phyloP scores from a whole-genome alignment of 768 basidiomycete species.

The Lactifluus subvellereus region DNA sequence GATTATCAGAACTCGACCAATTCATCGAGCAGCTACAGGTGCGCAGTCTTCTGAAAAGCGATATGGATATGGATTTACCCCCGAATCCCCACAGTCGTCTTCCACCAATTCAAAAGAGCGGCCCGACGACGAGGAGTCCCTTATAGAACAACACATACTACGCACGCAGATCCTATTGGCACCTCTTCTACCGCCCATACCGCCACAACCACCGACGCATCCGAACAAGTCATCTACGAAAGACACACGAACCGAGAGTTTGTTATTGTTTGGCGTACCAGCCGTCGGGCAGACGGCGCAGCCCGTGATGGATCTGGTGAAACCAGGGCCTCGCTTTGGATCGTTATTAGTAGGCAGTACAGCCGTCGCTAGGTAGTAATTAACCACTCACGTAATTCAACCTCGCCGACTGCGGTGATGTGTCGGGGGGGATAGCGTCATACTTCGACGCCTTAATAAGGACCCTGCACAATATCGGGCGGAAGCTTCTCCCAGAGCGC shows the following conservation, averaged over 20 bases:
- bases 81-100: neutral
- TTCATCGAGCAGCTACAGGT: slow-evolving; percentile 18
- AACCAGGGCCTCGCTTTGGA: slow-evolving; percentile 70
- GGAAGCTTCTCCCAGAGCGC: slow-evolving; percentile 20
- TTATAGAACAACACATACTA: slow-evolving; percentile 40
- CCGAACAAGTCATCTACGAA: slow-evolving; percentile 23
- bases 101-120: neutral
- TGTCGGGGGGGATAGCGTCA: neutral
- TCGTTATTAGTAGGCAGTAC: slow-evolving; percentile 57
- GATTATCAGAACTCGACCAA: slow-evolving; percentile 8
- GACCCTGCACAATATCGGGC: neutral
- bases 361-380: slow-evolving; percentile 26
- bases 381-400: slow-evolving; percentile 12
- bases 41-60: neutral
- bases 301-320: slow-evolving; percentile 57
- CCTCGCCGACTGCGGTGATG: neutral
- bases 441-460: neutral
- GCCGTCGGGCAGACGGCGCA: slow-evolving; percentile 48
- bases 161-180: slow-evolving; percentile 60
- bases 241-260: slow-evolving; percentile 36
- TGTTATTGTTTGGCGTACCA: slow-evolving; percentile 52
- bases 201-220: slow-evolving; percentile 7
- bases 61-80: neutral
- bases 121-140: neutral
- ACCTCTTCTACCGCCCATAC: slow-evolving; percentile 43